phyloP scores from a whole-genome alignment of 768 basidiomycete species.

The Neoboletus subvelutipes region DNA sequence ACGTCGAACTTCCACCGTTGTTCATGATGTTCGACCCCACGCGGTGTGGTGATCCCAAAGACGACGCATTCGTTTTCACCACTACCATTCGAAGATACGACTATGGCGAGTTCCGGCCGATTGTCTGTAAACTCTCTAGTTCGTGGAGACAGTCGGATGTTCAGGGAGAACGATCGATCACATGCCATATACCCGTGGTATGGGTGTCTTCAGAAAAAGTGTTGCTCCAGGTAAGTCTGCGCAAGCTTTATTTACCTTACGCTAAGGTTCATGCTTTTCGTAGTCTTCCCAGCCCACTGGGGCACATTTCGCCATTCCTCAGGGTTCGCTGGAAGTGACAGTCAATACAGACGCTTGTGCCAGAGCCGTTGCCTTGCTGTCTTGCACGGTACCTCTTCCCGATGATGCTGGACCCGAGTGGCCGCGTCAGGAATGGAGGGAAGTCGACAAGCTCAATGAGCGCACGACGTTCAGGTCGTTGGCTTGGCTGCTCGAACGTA shows the following conservation, averaged over 20 bases:
- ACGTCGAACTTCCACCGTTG: constrained; percentile 56
- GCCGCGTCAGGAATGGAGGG: constrained; percentile 70
- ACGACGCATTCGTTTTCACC: constrained; percentile 86
- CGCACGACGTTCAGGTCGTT: constrained; percentile 75
- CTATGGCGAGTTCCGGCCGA: constrained; percentile 76
- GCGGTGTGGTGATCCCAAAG: constrained; percentile 66
- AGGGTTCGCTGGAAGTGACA: constrained; percentile 47
- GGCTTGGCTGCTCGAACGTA: constrained; percentile 85
- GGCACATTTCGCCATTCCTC: constrained; percentile 68
- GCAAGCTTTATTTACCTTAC: neutral
- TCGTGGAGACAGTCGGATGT: constrained; percentile 74
- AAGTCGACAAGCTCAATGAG: constrained; percentile 86
- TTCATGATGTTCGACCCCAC: constrained; percentile 85
- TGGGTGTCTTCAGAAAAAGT: constrained; percentile 59
- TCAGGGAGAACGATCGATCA: constrained; percentile 48
- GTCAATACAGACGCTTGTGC: constrained; percentile 63
- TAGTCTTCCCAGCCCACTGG: constrained; percentile 55
- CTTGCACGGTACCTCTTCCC: constrained; percentile 70
- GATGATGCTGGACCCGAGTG: constrained; percentile 76
- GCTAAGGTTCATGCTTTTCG: constrained; percentile 6
- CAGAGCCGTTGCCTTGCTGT: constrained; percentile 74
- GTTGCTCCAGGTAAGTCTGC: constrained; percentile 50
- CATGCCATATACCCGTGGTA: constrained; percentile 57
- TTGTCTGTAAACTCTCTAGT: constrained; percentile 69
- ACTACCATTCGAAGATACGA: constrained; percentile 74